These are phyloP conservation scores for Malus hybrid DNA, from an alignment of 331 rosid species.

Conservation along the genomic window DNA sequence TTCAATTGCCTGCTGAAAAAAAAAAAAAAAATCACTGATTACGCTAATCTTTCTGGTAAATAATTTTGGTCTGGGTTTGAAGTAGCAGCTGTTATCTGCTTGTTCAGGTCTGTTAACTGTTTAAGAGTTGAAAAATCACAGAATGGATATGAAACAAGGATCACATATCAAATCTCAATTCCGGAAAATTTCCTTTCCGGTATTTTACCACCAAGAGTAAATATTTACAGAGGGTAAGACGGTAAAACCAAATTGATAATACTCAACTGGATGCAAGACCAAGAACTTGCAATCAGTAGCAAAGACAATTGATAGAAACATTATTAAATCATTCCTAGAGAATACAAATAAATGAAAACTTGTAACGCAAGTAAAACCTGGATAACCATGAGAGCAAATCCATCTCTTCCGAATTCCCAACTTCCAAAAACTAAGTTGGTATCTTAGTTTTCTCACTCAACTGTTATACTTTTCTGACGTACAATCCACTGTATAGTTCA, in stretches of 20 bases:
- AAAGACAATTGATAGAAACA: neutral
- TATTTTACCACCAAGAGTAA: neutral
- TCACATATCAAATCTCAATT: neutral
- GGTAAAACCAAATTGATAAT: neutral
- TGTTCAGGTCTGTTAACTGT: neutral
- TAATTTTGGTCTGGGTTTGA: neutral
- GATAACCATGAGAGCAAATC: conserved; percentile 9
- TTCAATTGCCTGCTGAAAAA: neutral
- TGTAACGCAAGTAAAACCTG: conserved; percentile 24
- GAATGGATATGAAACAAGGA: neutral
- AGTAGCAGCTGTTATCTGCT: neutral
- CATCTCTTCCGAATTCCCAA: conserved; percentile 10
- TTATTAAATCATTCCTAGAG: neutral
- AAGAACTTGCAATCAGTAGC: neutral
- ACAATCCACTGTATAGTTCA: conserved; percentile 1
- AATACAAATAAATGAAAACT: neutral
- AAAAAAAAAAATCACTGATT: neutral
- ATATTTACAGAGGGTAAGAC: neutral
- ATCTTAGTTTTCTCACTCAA: conserved; percentile 13
- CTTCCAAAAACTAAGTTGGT: conserved; percentile 2
- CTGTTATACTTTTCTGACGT: conserved; percentile 10
- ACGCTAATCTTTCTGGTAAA: neutral
- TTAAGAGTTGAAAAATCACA: neutral
- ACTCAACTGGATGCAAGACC: neutral
- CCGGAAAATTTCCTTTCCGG: neutral